These are phyloP conservation scores for Leucoagaricus sp. DNA, from an alignment of 1,284 basidiomycete species.

Conservation along the genomic window DNA sequence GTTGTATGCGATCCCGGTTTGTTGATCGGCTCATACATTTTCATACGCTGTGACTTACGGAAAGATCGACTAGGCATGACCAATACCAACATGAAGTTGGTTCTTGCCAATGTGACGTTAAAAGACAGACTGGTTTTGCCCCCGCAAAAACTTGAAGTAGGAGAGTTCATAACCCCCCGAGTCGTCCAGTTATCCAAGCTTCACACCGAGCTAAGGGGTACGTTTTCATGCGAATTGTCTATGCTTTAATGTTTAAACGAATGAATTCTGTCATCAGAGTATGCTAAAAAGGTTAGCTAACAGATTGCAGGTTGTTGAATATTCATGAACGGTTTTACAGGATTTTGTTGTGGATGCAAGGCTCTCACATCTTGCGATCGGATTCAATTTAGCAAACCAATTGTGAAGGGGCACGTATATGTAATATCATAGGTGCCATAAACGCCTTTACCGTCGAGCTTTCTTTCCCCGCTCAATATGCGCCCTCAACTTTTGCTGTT, in stretches of 20 bases:
- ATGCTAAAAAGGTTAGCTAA: constrained; percentile 57
- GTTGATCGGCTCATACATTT: constrained; percentile 22
- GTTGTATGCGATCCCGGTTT: constrained; percentile 78
- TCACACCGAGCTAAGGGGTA: constrained; percentile 65
- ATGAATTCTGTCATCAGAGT: constrained; percentile 46
- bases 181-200: constrained; percentile 72
- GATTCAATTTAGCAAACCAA: constrained; percentile 57
- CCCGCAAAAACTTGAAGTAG: constrained; percentile 70
- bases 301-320: background rate
- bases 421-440: background rate
- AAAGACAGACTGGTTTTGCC: constrained; percentile 61
- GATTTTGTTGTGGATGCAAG: constrained; percentile 81
- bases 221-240: constrained; percentile 13
- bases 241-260: background rate
- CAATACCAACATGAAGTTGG: constrained; percentile 80
- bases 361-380: constrained; percentile 72
- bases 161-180: constrained; percentile 79
- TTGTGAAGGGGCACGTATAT: constrained; percentile 4
- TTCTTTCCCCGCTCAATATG: constrained; percentile 77
- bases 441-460: constrained; percentile 33
- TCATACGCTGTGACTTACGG: constrained; percentile 2
- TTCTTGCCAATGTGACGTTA: constrained; percentile 64
- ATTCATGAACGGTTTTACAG: constrained; percentile 29
- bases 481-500: constrained; percentile 75
- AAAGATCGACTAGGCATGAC: constrained; percentile 64